Evolutionary conservation across 1,284 basidiomycete genomes (phyloP), one percentile per base, ranked within the genome.

Genomic region (Mycosarcoma maydis): DNA sequence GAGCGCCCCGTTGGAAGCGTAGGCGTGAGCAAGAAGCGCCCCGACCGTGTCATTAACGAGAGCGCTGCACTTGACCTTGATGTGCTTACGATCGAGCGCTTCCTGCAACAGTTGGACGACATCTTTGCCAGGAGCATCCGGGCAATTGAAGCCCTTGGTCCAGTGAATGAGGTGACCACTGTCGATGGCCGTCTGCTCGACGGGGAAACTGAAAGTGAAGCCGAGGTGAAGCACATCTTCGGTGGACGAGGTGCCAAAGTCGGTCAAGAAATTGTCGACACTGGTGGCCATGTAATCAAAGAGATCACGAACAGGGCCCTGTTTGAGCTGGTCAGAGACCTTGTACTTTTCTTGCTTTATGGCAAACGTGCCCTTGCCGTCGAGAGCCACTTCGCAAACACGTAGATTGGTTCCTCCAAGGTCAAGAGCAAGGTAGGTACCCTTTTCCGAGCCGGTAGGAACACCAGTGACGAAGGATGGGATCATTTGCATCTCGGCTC

Each of bases 11-110:
- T 94, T 94, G 19, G 88, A 87, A 44, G 91, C 90, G 81, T 98
- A 98, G 23, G 93, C 92, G 52, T 92, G 88, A 9, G 94, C 95
- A 34, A 98, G 86, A 32, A 97, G 87, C 2, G 95, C 92, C 29
- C 95, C 95, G 34, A 97, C 94, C 19, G 95, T 81, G 44, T 98
- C 95, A 80, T 98, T 98, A 33, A 98, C 94, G 22, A 98, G 87
- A 1, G 95, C 95, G 38, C 92, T 90, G 83, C 92, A 94, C 80
- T 88, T 89, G 62, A 98, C 95, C 78, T 92, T 92, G 77, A 98
- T 89, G 77, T 95, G 91, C 83, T 95, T 94, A 75, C 90, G 85
- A 84, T 98, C 90, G 73, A 98, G 91, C 1, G 94, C 91, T 74
- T 94, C 90, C 83, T 98, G 96, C 19, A 98, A 85, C 26, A 98